These are phyloP conservation scores for Astrocystis sublimbata DNA, from an alignment of 495 filamentous ascomycete genomes.

Conservation along the genomic window DNA sequence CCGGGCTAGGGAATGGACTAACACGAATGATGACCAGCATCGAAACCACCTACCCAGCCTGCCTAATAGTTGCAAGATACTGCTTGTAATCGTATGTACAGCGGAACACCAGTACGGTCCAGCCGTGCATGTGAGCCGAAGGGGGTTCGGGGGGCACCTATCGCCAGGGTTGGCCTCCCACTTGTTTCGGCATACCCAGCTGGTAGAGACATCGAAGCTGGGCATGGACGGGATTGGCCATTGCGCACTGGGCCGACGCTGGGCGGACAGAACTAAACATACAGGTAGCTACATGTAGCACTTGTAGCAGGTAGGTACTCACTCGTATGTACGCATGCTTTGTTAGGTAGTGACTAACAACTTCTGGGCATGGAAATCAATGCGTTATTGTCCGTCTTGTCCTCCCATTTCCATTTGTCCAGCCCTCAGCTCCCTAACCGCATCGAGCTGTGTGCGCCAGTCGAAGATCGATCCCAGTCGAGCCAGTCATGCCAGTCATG, in stretches of 20 bases:
- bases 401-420: not conserved
- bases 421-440: slow-evolving; percentile 12
- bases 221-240: too few relatives aligned
- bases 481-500: not conserved
- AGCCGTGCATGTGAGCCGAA: slow-evolving; percentile 4
- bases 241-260: not conserved
- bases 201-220: too few relatives aligned
- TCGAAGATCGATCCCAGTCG: not conserved
- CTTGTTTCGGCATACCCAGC: slow-evolving; percentile 1
- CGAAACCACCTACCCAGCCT: too few relatives aligned
- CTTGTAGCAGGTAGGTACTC: too few relatives aligned
- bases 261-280: too few relatives aligned
- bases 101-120: too few relatives aligned
- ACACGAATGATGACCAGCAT: too few relatives aligned
- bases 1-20: not conserved
- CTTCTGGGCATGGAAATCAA: slow-evolving; percentile 1
- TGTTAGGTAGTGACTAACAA: too few relatives aligned
- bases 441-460: not conserved
- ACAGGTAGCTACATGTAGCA: too few relatives aligned
- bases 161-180: not conserved
- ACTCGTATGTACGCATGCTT: too few relatives aligned
- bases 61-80: too few relatives aligned
- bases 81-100: too few relatives aligned
- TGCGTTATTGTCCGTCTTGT: not conserved
- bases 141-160: not conserved